phyloP scores from a whole-genome alignment of 345 rosid genomes.

The Heritiera fomes region DNA sequence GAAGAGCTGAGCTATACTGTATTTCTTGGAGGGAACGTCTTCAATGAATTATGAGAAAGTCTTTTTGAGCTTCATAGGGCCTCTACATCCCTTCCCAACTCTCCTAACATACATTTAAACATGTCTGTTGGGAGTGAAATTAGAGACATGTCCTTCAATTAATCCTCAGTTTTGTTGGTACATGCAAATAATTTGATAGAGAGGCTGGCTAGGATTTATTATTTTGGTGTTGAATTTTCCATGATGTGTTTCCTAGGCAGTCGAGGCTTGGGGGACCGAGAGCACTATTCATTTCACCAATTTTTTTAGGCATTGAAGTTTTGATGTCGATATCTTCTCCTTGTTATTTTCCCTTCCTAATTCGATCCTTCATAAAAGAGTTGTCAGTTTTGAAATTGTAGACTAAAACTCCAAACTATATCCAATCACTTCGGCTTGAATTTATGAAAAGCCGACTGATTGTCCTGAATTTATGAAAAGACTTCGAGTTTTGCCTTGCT shows the following conservation, averaged over 20 bases:
- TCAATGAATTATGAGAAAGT: conserved; percentile 22
- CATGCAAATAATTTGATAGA: too few species aligned
- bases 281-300: too few species aligned
- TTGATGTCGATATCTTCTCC: too few species aligned
- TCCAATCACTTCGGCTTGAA: background rate
- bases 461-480: background rate
- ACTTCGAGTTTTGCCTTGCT: background rate
- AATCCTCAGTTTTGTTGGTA: background rate
- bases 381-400: background rate
- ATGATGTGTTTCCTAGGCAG: background rate
- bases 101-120: too few species aligned
- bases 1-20: background rate
- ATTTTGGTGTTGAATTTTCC: background rate
- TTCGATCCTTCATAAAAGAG: background rate
- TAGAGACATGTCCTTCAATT: conserved; percentile 23
- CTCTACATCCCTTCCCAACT: too few species aligned
- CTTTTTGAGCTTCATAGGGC: background rate
- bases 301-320: too few species aligned
- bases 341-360: too few species aligned
- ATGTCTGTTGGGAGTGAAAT: conserved; percentile 24
- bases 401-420: background rate
- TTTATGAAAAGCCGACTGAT: background rate
- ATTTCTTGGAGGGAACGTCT: conserved; percentile 25
- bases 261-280: background rate
- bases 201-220: background rate